These are phyloP conservation scores for Hippophae gyantsensis DNA, from an alignment of 306 rosid genomes.

Conservation along the genomic window DNA sequence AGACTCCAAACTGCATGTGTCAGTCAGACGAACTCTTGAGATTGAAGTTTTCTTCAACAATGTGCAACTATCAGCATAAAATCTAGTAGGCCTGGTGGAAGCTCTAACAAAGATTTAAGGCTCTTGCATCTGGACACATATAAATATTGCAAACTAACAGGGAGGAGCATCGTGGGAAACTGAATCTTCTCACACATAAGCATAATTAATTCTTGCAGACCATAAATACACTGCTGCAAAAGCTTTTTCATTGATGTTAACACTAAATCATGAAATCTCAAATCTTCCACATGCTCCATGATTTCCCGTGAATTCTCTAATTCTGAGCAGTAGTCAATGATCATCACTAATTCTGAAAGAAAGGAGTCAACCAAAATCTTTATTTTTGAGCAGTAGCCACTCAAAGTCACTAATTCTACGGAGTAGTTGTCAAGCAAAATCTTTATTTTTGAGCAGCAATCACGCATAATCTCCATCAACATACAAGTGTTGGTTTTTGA, in stretches of 20 bases:
- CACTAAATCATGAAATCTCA: not conserved
- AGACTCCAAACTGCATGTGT: not conserved
- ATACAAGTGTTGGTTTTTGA: not conserved
- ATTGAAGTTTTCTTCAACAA: not conserved
- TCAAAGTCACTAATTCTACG: too few relatives aligned
- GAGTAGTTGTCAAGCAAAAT: too few relatives aligned
- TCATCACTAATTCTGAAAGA: too few relatives aligned
- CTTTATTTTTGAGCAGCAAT: not conserved
- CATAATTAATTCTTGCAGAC: not conserved
- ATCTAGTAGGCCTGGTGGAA: too few relatives aligned
- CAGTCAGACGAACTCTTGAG: not conserved
- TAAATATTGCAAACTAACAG: not conserved
- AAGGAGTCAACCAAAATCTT: too few relatives aligned
- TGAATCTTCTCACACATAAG: not conserved
- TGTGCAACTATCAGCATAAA: too few relatives aligned
- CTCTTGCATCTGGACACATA: not conserved
- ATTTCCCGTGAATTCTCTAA: constrained; percentile 8
- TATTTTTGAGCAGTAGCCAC: too few relatives aligned
- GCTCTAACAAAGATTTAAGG: too few relatives aligned
- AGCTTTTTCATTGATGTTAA: constrained; percentile 6
- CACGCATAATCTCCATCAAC: not conserved
- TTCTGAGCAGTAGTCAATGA: not conserved
- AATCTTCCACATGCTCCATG: not conserved
- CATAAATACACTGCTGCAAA: not conserved
- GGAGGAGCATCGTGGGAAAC: too few relatives aligned